Evolutionary conservation across 1,284 basidiomycete genomes (phyloP).

Genomic region (Prillingera fragicola): DNA sequence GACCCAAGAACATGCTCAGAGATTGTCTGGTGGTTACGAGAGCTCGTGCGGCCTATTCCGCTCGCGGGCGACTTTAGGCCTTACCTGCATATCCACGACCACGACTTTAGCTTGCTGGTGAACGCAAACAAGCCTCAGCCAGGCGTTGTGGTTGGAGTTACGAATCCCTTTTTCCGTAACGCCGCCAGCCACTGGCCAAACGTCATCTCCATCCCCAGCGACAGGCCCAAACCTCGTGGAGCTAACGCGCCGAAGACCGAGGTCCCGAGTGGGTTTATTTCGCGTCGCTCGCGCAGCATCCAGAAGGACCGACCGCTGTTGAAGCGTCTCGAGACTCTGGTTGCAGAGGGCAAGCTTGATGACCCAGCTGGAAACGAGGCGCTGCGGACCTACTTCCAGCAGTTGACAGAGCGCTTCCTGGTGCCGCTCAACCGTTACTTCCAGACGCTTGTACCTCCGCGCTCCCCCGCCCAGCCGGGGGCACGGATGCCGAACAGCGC

Average conservation of each 20-base stretch:
- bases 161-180: constrained; percentile 88
- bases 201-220: constrained; percentile 50
- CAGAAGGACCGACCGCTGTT: constrained; percentile 74
- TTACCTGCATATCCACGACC: constrained; percentile 93
- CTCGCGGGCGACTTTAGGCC: constrained; percentile 80
- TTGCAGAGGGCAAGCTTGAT: constrained; percentile 40
- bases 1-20: constrained; percentile 72
- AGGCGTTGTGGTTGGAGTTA: constrained; percentile 81
- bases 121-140: constrained; percentile 77
- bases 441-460: constrained; percentile 71
- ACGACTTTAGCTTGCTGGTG: constrained; percentile 68
- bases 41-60: constrained; percentile 84
- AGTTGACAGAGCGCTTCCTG: constrained; percentile 81
- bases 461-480: background rate
- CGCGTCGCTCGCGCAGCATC: constrained; percentile 75
- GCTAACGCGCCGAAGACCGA: constrained; percentile 35
- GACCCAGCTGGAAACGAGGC: constrained; percentile 53
- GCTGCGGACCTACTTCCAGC: constrained; percentile 80
- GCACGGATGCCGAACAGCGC: constrained; percentile 2
- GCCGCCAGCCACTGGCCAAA: constrained; percentile 91
- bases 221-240: constrained; percentile 8
- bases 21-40: constrained; percentile 83
- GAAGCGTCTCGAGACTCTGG: constrained; percentile 39
- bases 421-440: constrained; percentile 90
- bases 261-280: constrained; percentile 64